phyloP scores from a whole-genome alignment of 2,329 filamentous ascomycete genomes.

The Diaporthe sp. region DNA sequence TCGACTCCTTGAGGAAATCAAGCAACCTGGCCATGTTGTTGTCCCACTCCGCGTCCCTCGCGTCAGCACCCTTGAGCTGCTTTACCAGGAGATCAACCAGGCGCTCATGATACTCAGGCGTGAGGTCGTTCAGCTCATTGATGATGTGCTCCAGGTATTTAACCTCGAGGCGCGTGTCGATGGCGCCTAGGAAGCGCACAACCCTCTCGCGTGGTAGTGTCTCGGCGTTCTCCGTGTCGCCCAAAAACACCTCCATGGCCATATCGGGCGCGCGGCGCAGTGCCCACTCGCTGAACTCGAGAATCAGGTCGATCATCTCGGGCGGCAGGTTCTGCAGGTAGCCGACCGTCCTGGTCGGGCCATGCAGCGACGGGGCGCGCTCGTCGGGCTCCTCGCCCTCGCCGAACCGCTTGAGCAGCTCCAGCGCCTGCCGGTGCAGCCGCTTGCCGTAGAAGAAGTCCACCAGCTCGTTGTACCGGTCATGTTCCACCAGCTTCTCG shows the following conservation, averaged over 20 bases:
- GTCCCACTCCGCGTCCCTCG: constrained; percentile 60
- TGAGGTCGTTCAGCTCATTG: constrained; percentile 84
- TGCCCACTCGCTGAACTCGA: constrained; percentile 93
- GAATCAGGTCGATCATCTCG: constrained; percentile 87
- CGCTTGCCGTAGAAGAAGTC: constrained; percentile 98
- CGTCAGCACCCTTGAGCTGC: constrained; percentile 58
- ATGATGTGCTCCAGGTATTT: constrained; percentile 93
- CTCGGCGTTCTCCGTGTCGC: constrained; percentile 95
- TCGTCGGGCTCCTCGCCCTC: constrained; percentile 63
- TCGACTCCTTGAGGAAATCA: constrained; percentile 78
- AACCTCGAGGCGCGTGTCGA: constrained; percentile 79
- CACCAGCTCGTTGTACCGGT: constrained; percentile 92
- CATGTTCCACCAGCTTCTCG: constrained; percentile 88
- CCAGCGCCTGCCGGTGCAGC: constrained; percentile 87
- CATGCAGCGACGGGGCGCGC: constrained; percentile 71
- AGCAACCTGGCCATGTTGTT: constrained; percentile 75
- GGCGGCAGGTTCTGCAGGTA: constrained; percentile 92
- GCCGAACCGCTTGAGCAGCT: constrained; percentile 85
- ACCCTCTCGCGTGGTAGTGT: constrained; percentile 83
- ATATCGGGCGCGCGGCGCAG: constrained; percentile 76
- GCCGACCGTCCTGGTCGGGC: constrained; percentile 83
- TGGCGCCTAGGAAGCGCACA: constrained; percentile 75
- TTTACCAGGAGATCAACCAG: constrained; percentile 78
- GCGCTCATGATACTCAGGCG: constrained; percentile 87
- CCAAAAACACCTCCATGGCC: constrained; percentile 93